Percentiles rank a stretch among this genome's conserved stretches.
Conservation (phyloP, 257 asterid genomes). For the Paulownia fortunei region DNA sequence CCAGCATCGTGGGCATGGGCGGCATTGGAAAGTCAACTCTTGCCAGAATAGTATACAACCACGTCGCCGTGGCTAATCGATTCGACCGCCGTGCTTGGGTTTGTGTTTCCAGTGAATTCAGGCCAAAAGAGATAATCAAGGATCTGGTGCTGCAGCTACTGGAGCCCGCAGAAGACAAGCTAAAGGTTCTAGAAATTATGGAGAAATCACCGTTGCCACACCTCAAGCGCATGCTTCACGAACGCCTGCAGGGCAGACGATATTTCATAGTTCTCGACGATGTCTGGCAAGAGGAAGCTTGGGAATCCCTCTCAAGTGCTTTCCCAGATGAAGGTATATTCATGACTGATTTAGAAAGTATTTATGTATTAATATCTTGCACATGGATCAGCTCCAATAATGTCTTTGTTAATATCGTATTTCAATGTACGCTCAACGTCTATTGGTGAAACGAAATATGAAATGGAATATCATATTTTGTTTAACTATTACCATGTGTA, state of each 20-base stretch:
- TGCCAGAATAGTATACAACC: constrained; percentile 21
- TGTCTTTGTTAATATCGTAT: too few species aligned
- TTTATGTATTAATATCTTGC: background rate
- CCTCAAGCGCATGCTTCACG: background rate
- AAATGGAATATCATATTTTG: too few species aligned
- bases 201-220: background rate
- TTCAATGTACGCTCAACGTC: too few species aligned
- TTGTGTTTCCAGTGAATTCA: background rate
- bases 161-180: constrained; percentile 14
- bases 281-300: background rate
- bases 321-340: constrained; percentile 13
- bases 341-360: too few species aligned
- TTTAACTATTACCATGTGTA: too few species aligned
- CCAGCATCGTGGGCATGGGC: constrained; percentile 20
- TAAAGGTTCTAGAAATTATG: background rate
- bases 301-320: constrained; percentile 18
- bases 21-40: constrained; percentile 19
- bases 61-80: background rate
- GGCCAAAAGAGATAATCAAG: background rate
- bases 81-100: constrained; percentile 32
- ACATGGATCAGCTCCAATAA: background rate
- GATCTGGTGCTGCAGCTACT: constrained; percentile 3
- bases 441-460: too few species aligned
- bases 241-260: background rate
- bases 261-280: constrained; percentile 3